Conservation (phyloP, 371 early-diverging fungal species). For the Mucor ambiguus region DNA sequence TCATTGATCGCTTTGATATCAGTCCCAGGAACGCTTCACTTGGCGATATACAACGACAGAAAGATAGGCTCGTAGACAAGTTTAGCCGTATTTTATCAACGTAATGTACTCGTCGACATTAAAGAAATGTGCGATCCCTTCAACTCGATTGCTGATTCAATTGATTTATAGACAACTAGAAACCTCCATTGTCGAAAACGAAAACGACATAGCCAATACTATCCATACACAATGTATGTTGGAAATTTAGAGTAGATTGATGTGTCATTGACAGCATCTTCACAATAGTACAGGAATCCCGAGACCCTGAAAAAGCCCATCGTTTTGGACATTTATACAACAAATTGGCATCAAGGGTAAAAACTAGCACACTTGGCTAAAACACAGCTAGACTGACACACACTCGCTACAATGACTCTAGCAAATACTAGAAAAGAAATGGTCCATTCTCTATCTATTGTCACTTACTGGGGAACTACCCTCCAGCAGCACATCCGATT, state of each 20-base stretch:
- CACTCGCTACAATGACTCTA: conserved; percentile 12
- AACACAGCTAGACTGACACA: not conserved
- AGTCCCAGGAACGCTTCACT: not conserved
- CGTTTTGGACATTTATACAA: conserved; percentile 68
- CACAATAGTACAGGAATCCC: conserved; percentile 53
- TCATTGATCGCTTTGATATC: conserved; percentile 21
- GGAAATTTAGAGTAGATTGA: not conserved
- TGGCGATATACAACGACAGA: conserved; percentile 8
- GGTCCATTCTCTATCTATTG: conserved; percentile 78
- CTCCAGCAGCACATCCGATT: not conserved
- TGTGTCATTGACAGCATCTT: not conserved
- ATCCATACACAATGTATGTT: conserved; percentile 68
- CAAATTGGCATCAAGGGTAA: conserved; percentile 62
- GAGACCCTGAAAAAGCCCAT: conserved; percentile 55
- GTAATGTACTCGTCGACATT: not conserved
- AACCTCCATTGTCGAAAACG: conserved; percentile 64
- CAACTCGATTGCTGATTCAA: not conserved
- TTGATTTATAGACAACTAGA: conserved; percentile 22
- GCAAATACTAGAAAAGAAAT: conserved; percentile 57
- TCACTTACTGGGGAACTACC: conserved; percentile 50
- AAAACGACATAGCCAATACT: conserved; percentile 59
- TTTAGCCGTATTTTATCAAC: conserved; percentile 1
- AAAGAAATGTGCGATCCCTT: not conserved
- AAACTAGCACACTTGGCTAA: not conserved
- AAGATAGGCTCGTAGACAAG: conserved; percentile 5